Base-by-base conservation (phyloP, 169 alveolate species). In the Eimeria falciformis region DNA sequence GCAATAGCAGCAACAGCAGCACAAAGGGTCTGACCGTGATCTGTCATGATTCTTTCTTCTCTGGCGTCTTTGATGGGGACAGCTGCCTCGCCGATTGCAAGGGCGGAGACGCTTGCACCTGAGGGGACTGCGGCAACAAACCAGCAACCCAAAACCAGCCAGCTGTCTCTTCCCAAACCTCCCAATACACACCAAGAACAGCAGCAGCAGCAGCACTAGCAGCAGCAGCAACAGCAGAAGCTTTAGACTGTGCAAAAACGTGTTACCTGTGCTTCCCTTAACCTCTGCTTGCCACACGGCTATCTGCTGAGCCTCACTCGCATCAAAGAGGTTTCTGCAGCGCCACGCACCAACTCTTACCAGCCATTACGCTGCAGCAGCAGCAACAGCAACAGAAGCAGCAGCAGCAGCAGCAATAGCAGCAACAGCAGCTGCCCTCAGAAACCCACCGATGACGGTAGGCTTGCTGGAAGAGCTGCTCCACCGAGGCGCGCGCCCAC, bases 401-500 rank as follows among this genome's bases (percentile, higher is more conserved):
- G n/a, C 75, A 18, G 47, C 79, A 27, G 79, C 6, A 25, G 81
- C 50, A 37, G 55, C 55, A 12, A 23, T 29, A 12, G 81, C 81
- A 37, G 45, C 33, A 69, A 29, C 81, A 23, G 50, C 45, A 29
- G 81, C 50, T 12, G 0, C 50, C 23, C 55, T 14, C 11, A 65
- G 33, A 21, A 14, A 58, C n/a, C 37, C 40, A 53, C 88, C 90
- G 75, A 40, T 68, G 27, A 40, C 71, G 50, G 62, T 86, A 86
- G 18, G 73, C 85, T 3, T 68, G 85, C 92, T 86, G 92, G 85
- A 86, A 86, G 58, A 86, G 85, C 79, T 69, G 85, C 71, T 86
- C 92, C 21, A 86, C 71, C 5, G 92, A 37, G 25, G 92, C 73
- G 68, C 92, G 84, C 77, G 92, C 92, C 92, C 92, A 86, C 21